These are phyloP conservation scores for Elsinoe australis DNA, from an alignment of 2,329 filamentous ascomycete genomes.

Conservation along the genomic window DNA sequence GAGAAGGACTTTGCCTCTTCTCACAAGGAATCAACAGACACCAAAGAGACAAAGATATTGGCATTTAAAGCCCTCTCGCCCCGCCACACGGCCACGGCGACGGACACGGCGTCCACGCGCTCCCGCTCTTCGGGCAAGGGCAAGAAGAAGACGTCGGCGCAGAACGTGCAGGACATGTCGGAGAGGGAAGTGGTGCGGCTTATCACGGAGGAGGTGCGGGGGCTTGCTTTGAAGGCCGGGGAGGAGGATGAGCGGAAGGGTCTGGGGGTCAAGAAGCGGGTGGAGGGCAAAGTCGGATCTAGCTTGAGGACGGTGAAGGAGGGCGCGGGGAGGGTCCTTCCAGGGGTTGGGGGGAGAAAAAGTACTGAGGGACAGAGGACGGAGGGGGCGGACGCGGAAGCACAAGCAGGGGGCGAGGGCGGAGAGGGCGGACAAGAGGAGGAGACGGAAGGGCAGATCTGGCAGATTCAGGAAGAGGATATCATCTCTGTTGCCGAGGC, in stretches of 20 bases:
- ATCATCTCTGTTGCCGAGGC: conserved; percentile 82
- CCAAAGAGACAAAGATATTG: conserved; percentile 33
- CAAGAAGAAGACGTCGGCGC: not conserved
- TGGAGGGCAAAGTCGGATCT: conserved; percentile 18
- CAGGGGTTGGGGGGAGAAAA: not conserved
- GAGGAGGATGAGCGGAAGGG: not conserved
- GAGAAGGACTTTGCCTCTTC: conserved; percentile 24
- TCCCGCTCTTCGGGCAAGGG: not conserved
- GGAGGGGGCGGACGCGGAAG: not conserved
- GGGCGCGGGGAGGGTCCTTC: not conserved
- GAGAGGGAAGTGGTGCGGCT: conserved; percentile 8
- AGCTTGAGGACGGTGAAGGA: not conserved
- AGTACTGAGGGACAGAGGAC: not conserved
- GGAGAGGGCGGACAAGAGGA: conserved; percentile 32
- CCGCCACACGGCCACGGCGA: conserved; percentile 34
- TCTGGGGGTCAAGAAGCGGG: conserved; percentile 25
- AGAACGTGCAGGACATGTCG: not conserved
- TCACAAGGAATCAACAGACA: conserved; percentile 18
- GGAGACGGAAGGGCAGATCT: conserved; percentile 26
- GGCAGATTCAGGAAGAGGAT: conserved; percentile 49
- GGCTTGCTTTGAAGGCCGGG: not conserved
- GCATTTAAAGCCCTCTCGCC: conserved; percentile 52
- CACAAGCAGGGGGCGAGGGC: conserved; percentile 30
- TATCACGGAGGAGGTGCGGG: conserved; percentile 17
- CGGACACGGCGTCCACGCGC: conserved; percentile 9